Evolutionary conservation across 148 eudicot species (phyloP), one percentile per base, ranked within the genome.

Genomic region (Vaccinium macrocarpon): DNA sequence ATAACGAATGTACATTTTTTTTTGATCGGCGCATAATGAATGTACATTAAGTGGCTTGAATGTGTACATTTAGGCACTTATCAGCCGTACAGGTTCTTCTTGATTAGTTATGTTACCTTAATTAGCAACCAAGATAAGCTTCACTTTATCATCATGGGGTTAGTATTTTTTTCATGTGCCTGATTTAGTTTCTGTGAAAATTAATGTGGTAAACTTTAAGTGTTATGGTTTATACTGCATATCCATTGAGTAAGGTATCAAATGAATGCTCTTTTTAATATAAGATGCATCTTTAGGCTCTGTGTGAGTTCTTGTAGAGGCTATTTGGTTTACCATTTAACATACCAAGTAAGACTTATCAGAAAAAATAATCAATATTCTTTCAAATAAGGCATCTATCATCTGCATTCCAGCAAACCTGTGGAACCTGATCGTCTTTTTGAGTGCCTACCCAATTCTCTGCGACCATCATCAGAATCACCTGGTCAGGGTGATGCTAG

Each of bases 381-480:
- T 35, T 75, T 8, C 3, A 76, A 73, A 38, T 81, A 68, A 79
- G 72, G 81, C 80, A 53, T 76, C 15, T 86, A 4, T 89, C 79
- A 82, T 83, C 84, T 72, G 86, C 72, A 82, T 91, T 90, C 85
- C 94, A 96, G 99, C 86, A 97, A 97, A 88, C 95, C 98, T 51
- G 88, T 97, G 74, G 97, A 97, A 86, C 97, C 99, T 83, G 98
- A 97, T 88, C 88, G 89, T 81, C 96, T 97, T 11, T 90, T 92
- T 61, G 96, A 92, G 59, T 92, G 98, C 88, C 93, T 96, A 14
- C 99, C 99, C 6, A 89, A 83, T 71, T 86, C 92, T 56, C 82
- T 91, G 86, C 85, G 94, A 62, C 95, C 99, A 78, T 90, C 95
- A 84, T 85, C 92, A 27, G 88, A 86, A 82, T 85, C 92, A 15